Evolutionary conservation across 164 flowering plant species (phyloP), one percentile per base, ranked within the genome.

Genomic region (Vitis rotundifolia): DNA sequence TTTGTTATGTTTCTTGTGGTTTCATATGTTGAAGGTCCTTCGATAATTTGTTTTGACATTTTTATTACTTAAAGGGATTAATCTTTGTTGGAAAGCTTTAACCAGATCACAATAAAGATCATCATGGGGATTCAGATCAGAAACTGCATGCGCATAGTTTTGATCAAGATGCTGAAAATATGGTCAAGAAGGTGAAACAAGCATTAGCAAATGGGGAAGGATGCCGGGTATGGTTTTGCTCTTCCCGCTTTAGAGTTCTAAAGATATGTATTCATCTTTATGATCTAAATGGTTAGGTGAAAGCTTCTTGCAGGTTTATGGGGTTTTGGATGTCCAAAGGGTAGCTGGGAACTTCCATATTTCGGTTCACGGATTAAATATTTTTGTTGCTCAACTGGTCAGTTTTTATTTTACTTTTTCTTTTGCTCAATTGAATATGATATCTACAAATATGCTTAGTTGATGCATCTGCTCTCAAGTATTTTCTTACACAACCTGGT

Each of bases 321-420:
- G 99, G 26, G 86, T 85, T 72, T 61, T 96, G 64, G 98, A 96
- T 82, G 99, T 96, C 56, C 99, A 96, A 81, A 86, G 99, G 63
- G 99, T 96, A 79, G 99, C 99, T 76, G 99, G 99, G 64, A 96
- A 96, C 80, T 96, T 96, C 74, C 99, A 96, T 75, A 84, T 96
- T 66, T 96, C 99, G 64, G 95, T 96, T 73, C 99, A 96, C 76
- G 98, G 98, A 5, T 80, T 96, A 68, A 96, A 91, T 72, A 86
- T 93, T 28, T 92, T 90, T 81, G 98, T 93, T 60, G 99, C 99
- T 59, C 97, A 93, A 76, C 91, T 87, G 98, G 99, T 96, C 31
- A 74, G 83, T 74, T 59, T 58, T 73, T 22, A n/a, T 65, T 50
- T n/a, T 26, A 53, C 50, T 31, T 54, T 61, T 61, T 72, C 3